Conservation (phyloP, 768 basidiomycete genomes). For the Hemileccinum impolitum region DNA sequence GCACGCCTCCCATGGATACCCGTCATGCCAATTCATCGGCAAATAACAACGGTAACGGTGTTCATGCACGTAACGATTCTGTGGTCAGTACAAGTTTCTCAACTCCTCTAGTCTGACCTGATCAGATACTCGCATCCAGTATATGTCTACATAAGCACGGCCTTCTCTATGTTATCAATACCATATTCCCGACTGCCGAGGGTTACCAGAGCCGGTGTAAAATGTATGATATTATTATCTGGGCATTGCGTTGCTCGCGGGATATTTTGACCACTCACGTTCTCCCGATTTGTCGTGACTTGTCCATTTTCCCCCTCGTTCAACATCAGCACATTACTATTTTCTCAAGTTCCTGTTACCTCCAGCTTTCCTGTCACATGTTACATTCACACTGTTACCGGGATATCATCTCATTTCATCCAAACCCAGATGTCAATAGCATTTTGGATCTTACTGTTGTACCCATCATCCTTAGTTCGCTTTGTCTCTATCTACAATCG, state of each 20-base stretch:
- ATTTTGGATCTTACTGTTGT: constrained; percentile 14
- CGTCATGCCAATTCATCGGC: constrained; percentile 5
- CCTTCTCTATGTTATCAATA: constrained; percentile 23
- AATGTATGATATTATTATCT: constrained; percentile 24
- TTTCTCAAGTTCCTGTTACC: not conserved
- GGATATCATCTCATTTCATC: constrained; percentile 7
- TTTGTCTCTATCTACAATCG: constrained; percentile 42
- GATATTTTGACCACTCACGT: constrained; percentile 9
- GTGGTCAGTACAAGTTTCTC: constrained; percentile 8
- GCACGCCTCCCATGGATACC: constrained; percentile 17
- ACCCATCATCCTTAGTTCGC: not conserved
- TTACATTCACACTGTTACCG: constrained; percentile 11
- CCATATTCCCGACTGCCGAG: constrained; percentile 18
- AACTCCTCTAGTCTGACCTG: constrained; percentile 3
- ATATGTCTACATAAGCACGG: constrained; percentile 21
- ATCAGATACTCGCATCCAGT: constrained; percentile 15
- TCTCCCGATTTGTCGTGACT: constrained; percentile 1
- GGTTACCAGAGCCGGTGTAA: constrained; percentile 19
- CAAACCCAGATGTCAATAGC: constrained; percentile 11
- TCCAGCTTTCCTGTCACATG: constrained; percentile 6
- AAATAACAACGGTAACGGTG: constrained; percentile 20
- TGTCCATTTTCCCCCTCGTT: not conserved
- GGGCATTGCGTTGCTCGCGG: constrained; percentile 10
- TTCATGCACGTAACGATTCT: constrained; percentile 19
- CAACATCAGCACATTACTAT: constrained; percentile 19